Evolutionary conservation across 116 monocot species (phyloP).

Genomic region (Trichopus zeylanicus): DNA sequence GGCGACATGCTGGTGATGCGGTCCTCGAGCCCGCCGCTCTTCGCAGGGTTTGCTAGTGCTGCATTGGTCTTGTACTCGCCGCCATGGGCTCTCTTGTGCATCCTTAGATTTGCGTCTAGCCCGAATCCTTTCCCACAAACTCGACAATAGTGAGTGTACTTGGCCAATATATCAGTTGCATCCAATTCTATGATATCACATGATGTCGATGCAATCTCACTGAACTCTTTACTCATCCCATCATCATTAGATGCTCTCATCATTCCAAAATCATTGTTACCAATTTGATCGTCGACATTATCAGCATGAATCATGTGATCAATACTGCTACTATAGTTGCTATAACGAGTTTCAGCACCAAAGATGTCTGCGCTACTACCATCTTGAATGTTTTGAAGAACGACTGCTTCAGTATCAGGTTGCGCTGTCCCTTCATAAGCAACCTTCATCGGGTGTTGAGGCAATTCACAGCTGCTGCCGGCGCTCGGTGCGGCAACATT

Average conservation of each 20-base stretch:
- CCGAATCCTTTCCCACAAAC: conserved; percentile 83
- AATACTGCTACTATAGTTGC: not conserved
- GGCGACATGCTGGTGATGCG: not conserved
- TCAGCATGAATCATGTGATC: not conserved
- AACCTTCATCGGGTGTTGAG: not conserved
- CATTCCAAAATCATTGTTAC: too few species aligned
- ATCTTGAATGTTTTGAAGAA: not conserved
- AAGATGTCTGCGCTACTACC: not conserved
- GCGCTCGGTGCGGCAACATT: not conserved
- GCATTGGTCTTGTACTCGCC: conserved; percentile 68
- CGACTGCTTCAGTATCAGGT: not conserved
- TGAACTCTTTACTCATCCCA: not conserved
- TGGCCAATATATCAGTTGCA: conserved; percentile 47
- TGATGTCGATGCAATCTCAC: not conserved
- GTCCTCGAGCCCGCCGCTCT: not conserved
- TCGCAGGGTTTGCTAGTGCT: conserved; percentile 35
- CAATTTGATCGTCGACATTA: not conserved
- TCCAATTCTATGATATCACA: conserved; percentile 51
- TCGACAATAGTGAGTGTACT: conserved; percentile 64
- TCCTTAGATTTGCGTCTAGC: conserved; percentile 65
- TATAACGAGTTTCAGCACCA: not conserved
- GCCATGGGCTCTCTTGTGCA: conserved; percentile 78
- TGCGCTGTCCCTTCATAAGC: not conserved
- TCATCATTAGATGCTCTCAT: not conserved
- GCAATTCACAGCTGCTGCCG: not conserved